Percentiles rank a stretch among this genome's conserved stretches.
These are phyloP conservation scores for Kluyveromyces sp. DNA, from an alignment of 1,139 yeast genomes.

Conservation along the genomic window DNA sequence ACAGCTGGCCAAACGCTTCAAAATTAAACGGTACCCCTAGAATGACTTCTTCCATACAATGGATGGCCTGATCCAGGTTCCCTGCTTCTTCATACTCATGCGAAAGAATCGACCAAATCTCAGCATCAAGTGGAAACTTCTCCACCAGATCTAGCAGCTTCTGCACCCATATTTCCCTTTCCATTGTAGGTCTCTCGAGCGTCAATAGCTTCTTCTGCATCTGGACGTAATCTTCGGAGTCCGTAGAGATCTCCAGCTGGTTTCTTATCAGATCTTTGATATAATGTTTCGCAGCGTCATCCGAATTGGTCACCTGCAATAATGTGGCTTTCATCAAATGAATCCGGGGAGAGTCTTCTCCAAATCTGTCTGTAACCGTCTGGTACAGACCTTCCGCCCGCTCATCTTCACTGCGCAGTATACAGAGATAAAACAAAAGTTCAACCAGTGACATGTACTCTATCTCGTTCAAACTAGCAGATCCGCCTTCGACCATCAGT, in stretches of 20 bases:
- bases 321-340: conserved; percentile 28
- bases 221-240: conserved; percentile 24
- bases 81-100: conserved; percentile 54
- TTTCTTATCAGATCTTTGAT: conserved; percentile 25
- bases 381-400: conserved; percentile 66
- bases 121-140: conserved; percentile 57
- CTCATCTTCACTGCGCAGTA: conserved; percentile 58
- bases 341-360: conserved; percentile 34
- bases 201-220: conserved; percentile 25
- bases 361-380: conserved; percentile 59
- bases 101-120: conserved; percentile 72
- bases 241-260: conserved; percentile 28
- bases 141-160: conserved; percentile 23
- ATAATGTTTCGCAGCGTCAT: conserved; percentile 24
- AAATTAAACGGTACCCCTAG: conserved; percentile 66
- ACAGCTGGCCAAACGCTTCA: conserved; percentile 42
- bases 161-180: conserved; percentile 15
- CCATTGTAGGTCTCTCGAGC: conserved; percentile 14
- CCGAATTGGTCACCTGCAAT: conserved; percentile 26
- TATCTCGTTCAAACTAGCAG: conserved; percentile 34
- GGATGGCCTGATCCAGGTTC: conserved; percentile 59
- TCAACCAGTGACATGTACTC: conserved; percentile 60
- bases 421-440: conserved; percentile 60
- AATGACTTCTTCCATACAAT: conserved; percentile 62
- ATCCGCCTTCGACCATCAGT: conserved; percentile 16